A percentile compares a stretch with the other conserved stretches of the same genome.
Conservation (phyloP, 345 rosid species). For the Hibiscus trionum region DNA sequence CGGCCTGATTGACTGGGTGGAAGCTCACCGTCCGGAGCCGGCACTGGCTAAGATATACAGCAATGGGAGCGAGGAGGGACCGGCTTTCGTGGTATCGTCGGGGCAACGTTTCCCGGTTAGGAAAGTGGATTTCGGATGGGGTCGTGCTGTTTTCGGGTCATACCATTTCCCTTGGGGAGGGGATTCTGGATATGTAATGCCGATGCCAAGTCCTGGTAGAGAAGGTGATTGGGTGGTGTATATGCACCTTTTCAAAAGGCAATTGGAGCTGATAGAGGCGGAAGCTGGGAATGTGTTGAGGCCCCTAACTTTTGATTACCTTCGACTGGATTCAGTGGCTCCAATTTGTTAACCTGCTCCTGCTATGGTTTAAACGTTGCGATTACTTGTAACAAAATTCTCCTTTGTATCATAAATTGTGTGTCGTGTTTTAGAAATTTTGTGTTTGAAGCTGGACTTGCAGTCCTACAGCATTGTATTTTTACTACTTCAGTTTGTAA, state of each 20-base stretch:
- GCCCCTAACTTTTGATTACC: constrained; percentile 4
- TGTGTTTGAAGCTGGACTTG: not conserved
- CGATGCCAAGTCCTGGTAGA: constrained; percentile 41
- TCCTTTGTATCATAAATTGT: not conserved
- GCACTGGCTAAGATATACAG: constrained; percentile 41
- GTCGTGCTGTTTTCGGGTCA: constrained; percentile 40
- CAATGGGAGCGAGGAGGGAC: constrained; percentile 24
- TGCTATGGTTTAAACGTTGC: not conserved
- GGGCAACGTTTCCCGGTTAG: constrained; percentile 44
- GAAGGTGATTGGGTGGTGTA: constrained; percentile 64
- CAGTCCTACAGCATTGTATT: not conserved
- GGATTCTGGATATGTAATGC: constrained; percentile 55
- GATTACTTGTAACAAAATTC: not conserved
- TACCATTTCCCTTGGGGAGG: constrained; percentile 62
- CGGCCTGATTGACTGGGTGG: constrained; percentile 68
- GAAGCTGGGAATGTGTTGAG: constrained; percentile 3
- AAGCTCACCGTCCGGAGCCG: constrained; percentile 39
- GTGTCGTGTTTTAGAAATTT: not conserved
- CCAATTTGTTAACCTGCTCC: not conserved
- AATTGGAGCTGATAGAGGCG: constrained; percentile 2
- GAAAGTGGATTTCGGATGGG: constrained; percentile 54
- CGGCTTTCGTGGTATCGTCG: constrained; percentile 57
- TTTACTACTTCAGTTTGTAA: not conserved
- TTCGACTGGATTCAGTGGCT: not conserved
- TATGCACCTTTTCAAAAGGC: constrained; percentile 12